Evolutionary conservation across 345 rosid species (phyloP).

Genomic region (Eucalyptus albens): DNA sequence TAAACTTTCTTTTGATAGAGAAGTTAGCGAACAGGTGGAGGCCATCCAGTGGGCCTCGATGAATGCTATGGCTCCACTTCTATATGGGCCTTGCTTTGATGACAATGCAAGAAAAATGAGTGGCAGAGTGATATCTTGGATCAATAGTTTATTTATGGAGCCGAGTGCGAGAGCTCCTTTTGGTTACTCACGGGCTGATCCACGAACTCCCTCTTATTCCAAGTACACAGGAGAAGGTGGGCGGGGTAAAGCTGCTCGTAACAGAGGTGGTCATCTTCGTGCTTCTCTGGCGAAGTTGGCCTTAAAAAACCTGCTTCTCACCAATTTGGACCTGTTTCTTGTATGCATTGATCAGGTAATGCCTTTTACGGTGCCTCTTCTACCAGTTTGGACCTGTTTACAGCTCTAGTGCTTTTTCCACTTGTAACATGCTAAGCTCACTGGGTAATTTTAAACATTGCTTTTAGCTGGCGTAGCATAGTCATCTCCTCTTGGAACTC

Average conservation of each 20-base stretch:
- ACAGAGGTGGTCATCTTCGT: conserved; percentile 86
- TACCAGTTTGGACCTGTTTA: neutral
- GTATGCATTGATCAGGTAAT: conserved; percentile 97
- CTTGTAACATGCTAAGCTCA: neutral
- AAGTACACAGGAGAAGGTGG: conserved; percentile 77
- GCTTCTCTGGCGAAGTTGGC: conserved; percentile 91
- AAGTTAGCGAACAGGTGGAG: conserved; percentile 83
- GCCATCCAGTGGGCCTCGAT: conserved; percentile 96
- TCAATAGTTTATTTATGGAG: conserved; percentile 90
- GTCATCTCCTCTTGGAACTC: neutral
- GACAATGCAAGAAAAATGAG: conserved; percentile 99
- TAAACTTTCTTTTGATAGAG: conserved; percentile 90
- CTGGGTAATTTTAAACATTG: neutral
- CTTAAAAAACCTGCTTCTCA: conserved; percentile 89
- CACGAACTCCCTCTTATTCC: conserved; percentile 86
- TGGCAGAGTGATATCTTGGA: conserved; percentile 94
- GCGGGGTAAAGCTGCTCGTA: conserved; percentile 79
- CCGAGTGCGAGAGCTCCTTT: conserved; percentile 89
- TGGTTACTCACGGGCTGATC: conserved; percentile 95
- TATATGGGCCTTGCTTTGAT: conserved; percentile 96
- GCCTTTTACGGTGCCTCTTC: neutral
- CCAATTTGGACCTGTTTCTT: conserved; percentile 94
- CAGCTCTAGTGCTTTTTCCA: neutral
- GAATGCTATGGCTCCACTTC: conserved; percentile 96
- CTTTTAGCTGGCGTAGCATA: neutral